Percentiles rank a stretch among this genome's conserved stretches.
Evolutionary conservation across 352 stramenopile species (phyloP).

Genomic region (Globisporangium viniferum): DNA sequence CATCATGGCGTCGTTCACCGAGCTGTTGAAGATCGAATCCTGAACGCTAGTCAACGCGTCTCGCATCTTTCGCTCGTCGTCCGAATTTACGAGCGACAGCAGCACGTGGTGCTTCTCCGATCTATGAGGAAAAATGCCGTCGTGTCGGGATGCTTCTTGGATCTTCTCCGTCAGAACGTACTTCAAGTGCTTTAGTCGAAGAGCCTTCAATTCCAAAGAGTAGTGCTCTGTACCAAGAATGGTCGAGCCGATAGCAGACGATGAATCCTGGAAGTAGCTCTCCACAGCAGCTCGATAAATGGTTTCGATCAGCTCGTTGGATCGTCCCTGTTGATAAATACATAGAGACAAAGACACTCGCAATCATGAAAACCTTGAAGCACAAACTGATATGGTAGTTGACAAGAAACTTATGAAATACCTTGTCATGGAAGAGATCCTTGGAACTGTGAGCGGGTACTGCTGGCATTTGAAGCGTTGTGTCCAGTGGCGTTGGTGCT

Average conservation of each 20-base stretch:
- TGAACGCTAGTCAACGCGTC: constrained; percentile 51
- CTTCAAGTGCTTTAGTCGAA: constrained; percentile 59
- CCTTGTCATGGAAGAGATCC: constrained; percentile 20
- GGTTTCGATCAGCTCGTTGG: background rate
- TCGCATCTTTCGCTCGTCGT: constrained; percentile 55
- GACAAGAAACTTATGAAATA: background rate
- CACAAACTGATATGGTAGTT: background rate
- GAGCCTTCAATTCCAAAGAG: constrained; percentile 14
- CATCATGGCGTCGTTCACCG: constrained; percentile 80
- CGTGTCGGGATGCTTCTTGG: constrained; percentile 60
- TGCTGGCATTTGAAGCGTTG: background rate
- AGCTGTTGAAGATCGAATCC: constrained; percentile 65
- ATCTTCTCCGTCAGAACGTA: constrained; percentile 76
- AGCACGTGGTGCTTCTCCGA: constrained; percentile 62
- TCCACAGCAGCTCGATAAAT: constrained; percentile 20
- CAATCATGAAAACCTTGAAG: background rate
- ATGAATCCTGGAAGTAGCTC: constrained; percentile 14
- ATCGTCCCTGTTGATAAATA: background rate
- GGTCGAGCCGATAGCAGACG: background rate
- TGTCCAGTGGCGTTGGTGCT: constrained; percentile 11
- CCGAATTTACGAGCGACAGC: constrained; percentile 38
- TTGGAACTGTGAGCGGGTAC: background rate
- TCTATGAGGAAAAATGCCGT: constrained; percentile 66
- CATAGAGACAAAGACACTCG: background rate
- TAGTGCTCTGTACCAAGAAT: constrained; percentile 6